These are phyloP conservation scores for Colletotrichum gigasporum DNA, from an alignment of 2,329 filamentous ascomycete species.

Conservation along the genomic window DNA sequence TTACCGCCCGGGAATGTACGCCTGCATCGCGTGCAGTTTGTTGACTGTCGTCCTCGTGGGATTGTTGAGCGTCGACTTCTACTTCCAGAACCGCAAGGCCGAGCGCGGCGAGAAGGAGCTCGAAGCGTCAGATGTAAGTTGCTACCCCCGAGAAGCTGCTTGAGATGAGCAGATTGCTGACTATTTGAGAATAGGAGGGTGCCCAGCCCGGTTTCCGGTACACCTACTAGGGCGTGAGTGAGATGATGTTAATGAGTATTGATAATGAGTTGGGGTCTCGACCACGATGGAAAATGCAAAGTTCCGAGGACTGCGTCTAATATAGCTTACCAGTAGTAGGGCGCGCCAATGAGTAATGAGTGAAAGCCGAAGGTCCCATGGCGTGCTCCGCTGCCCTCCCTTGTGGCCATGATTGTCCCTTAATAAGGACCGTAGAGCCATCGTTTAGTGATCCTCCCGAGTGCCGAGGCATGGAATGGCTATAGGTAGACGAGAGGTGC, in stretches of 20 bases:
- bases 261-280: background rate
- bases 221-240: slow-evolving; percentile 38
- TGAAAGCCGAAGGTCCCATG: background rate
- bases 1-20: slow-evolving; percentile 65
- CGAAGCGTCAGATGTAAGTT: slow-evolving; percentile 59
- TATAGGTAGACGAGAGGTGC: slow-evolving; percentile 11
- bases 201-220: slow-evolving; percentile 43
- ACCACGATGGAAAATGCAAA: background rate
- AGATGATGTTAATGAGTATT: background rate
- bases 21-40: slow-evolving; percentile 61
- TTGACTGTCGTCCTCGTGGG: slow-evolving; percentile 57
- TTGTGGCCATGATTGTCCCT: background rate
- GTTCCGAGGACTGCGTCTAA: background rate
- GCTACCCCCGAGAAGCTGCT: background rate
- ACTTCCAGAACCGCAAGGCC: slow-evolving; percentile 56
- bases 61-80: slow-evolving; percentile 51
- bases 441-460: background rate
- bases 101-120: slow-evolving; percentile 63
- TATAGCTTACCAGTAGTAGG: slow-evolving; percentile 2
- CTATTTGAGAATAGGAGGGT: slow-evolving; percentile 27
- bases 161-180: background rate
- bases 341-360: slow-evolving; percentile 8
- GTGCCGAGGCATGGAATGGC: slow-evolving; percentile 15
- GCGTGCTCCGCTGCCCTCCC: background rate
- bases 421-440: background rate